These are phyloP conservation scores for Trametes gibbosa DNA, from an alignment of 768 basidiomycete species.

Conservation along the genomic window DNA sequence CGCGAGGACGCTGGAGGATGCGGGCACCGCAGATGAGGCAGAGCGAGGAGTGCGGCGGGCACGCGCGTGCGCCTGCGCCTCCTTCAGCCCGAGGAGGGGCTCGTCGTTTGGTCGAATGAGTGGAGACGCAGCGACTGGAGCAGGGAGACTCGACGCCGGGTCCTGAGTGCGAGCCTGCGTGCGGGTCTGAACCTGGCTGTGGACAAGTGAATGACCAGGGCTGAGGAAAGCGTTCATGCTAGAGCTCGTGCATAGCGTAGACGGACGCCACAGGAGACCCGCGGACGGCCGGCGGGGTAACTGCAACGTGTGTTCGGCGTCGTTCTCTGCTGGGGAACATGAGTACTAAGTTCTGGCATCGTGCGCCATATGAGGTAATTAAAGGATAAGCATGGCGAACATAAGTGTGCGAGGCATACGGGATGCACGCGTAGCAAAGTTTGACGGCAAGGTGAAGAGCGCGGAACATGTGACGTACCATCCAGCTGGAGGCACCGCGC, in stretches of 20 bases:
- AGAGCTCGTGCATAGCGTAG: conserved; percentile 1
- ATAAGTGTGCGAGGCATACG: neutral
- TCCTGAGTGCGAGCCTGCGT: neutral
- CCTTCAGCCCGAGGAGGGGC: neutral
- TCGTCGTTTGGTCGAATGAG: neutral
- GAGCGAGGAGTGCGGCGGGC: neutral
- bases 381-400: neutral
- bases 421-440: neutral
- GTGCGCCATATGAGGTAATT: conserved; percentile 9
- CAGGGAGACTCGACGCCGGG: neutral
- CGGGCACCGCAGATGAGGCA: neutral
- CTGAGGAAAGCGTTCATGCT: conserved; percentile 3
- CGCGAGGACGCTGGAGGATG: neutral
- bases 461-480: neutral
- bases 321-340: conserved; percentile 12
- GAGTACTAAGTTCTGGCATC: neutral
- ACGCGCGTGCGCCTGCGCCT: neutral
- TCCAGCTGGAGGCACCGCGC: neutral
- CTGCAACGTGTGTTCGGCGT: conserved; percentile 6
- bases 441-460: neutral
- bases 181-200: neutral
- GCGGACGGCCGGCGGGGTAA: neutral
- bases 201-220: neutral
- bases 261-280: conserved; percentile 3
- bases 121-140: neutral